These are phyloP conservation scores for Helotiales sp. DNA, from an alignment of 2,329 filamentous ascomycete genomes.

Conservation along the genomic window DNA sequence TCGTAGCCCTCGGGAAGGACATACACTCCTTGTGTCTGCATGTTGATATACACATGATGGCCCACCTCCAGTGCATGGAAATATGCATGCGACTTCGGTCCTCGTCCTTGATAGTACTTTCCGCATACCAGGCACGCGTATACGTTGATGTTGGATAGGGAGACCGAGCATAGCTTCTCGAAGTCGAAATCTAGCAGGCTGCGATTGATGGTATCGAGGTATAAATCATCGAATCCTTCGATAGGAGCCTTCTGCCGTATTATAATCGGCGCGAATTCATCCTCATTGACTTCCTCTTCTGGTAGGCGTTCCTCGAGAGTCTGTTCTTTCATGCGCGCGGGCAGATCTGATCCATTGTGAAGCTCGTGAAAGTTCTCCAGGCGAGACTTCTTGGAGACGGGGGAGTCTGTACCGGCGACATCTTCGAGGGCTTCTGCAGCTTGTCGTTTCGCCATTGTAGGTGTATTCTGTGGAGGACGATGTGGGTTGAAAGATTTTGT, in stretches of 20 bases:
- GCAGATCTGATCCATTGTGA: conserved; percentile 31
- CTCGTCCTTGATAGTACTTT: conserved; percentile 95
- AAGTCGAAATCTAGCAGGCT: conserved; percentile 96
- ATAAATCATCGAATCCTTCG: conserved; percentile 90
- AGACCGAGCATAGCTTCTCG: conserved; percentile 96
- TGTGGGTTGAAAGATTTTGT: conserved; percentile 4
- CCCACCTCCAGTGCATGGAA: conserved; percentile 94
- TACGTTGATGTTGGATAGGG: conserved; percentile 96
- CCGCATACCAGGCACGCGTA: conserved; percentile 97
- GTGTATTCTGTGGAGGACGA: not conserved
- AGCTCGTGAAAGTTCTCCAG: conserved; percentile 37
- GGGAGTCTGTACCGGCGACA: conserved; percentile 53
- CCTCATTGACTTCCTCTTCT: conserved; percentile 33
- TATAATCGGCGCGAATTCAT: conserved; percentile 40
- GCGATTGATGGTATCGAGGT: conserved; percentile 95
- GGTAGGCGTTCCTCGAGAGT: conserved; percentile 24
- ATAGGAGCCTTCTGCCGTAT: conserved; percentile 75
- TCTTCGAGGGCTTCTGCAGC: conserved; percentile 62
- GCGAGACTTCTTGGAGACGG: conserved; percentile 59
- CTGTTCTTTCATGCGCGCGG: conserved; percentile 29
- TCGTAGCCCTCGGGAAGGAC: conserved; percentile 96
- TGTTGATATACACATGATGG: conserved; percentile 98
- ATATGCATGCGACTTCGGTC: conserved; percentile 93
- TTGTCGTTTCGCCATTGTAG: conserved; percentile 53
- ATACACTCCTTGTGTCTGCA: conserved; percentile 88